phyloP scores from a whole-genome alignment of 768 basidiomycete genomes.

The Grammothele lineata region DNA sequence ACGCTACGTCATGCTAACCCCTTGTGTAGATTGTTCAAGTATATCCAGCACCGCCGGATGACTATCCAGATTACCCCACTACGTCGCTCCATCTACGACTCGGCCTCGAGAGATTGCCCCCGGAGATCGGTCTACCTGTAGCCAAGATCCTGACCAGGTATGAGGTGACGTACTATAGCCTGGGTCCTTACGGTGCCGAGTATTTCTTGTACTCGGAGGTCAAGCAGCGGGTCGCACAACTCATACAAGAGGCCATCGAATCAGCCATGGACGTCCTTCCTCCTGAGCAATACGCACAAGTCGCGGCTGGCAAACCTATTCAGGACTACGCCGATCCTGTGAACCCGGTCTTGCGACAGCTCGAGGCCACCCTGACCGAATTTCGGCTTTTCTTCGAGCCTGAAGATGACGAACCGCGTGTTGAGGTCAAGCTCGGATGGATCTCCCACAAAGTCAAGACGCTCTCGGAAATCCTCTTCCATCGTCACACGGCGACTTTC shows the following conservation, averaged over 20 bases:
- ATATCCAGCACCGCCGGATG: slow-evolving; percentile 48
- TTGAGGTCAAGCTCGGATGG: slow-evolving; percentile 52
- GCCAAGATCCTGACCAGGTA: slow-evolving; percentile 61
- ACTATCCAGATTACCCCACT: slow-evolving; percentile 50
- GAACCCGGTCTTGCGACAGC: slow-evolving; percentile 43
- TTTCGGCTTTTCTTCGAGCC: slow-evolving; percentile 36
- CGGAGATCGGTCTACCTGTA: slow-evolving; percentile 47
- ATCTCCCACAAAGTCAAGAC: slow-evolving; percentile 68
- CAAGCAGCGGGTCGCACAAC: slow-evolving; percentile 41
- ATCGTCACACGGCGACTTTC: slow-evolving; percentile 50
- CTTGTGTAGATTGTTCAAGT: slow-evolving; percentile 48
- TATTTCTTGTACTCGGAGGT: slow-evolving; percentile 64
- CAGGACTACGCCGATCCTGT: neutral
- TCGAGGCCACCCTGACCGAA: slow-evolving; percentile 45
- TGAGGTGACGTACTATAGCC: slow-evolving; percentile 50
- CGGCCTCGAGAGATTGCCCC: slow-evolving; percentile 31
- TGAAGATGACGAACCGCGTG: slow-evolving; percentile 30
- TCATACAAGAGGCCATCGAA: slow-evolving; percentile 26
- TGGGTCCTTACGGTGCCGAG: slow-evolving; percentile 76
- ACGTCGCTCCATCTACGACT: slow-evolving; percentile 54
- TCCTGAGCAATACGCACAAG: slow-evolving; percentile 4
- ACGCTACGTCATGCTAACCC: neutral
- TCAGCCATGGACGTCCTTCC: slow-evolving; percentile 24
- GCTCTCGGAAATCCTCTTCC: slow-evolving; percentile 58
- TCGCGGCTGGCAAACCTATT: neutral